These are phyloP conservation scores for Colletotrichum godetiae DNA, from an alignment of 2,329 filamentous ascomycete genomes.

Conservation along the genomic window DNA sequence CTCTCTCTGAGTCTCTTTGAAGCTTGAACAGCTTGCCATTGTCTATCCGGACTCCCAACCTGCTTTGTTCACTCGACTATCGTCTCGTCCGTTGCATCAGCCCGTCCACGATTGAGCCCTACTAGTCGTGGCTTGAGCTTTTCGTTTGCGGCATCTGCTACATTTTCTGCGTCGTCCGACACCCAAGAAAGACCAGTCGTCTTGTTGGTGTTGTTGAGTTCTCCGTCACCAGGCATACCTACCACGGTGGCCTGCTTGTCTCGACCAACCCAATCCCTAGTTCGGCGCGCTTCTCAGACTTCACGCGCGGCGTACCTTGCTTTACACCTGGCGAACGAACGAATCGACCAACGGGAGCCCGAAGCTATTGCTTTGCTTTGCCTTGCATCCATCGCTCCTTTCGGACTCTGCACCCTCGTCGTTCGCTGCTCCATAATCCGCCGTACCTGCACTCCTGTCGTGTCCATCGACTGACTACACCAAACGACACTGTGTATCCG, in stretches of 20 bases:
- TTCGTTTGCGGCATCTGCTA: conserved; percentile 16
- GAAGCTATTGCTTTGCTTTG: conserved; percentile 9
- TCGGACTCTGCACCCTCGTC: conserved; percentile 29
- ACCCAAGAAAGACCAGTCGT: conserved; percentile 15
- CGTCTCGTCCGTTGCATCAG: conserved; percentile 2
- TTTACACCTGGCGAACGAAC: conserved; percentile 24
- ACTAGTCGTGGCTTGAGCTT: conserved; percentile 5
- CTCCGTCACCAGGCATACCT: conserved; percentile 7
- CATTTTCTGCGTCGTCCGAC: conserved; percentile 16
- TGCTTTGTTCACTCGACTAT: neutral
- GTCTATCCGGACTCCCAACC: conserved; percentile 11
- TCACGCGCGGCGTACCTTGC: conserved; percentile 32
- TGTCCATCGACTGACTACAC: conserved; percentile 47
- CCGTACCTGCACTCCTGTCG: conserved; percentile 51
- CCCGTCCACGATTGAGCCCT: conserved; percentile 2
- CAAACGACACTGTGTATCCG: conserved; percentile 28
- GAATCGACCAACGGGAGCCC: conserved; percentile 25
- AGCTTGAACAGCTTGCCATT: neutral
- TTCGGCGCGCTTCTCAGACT: conserved; percentile 25
- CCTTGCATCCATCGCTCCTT: conserved; percentile 14
- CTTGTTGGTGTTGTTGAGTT: conserved; percentile 12
- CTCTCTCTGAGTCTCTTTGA: neutral
- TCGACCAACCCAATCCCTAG: conserved; percentile 28
- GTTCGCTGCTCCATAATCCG: conserved; percentile 38
- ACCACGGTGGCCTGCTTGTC: conserved; percentile 16